Evolutionary conservation across 164 flowering plant genomes (phyloP), one percentile per base, ranked within the genome.

Genomic region (Chloranthus sessilifolius): DNA sequence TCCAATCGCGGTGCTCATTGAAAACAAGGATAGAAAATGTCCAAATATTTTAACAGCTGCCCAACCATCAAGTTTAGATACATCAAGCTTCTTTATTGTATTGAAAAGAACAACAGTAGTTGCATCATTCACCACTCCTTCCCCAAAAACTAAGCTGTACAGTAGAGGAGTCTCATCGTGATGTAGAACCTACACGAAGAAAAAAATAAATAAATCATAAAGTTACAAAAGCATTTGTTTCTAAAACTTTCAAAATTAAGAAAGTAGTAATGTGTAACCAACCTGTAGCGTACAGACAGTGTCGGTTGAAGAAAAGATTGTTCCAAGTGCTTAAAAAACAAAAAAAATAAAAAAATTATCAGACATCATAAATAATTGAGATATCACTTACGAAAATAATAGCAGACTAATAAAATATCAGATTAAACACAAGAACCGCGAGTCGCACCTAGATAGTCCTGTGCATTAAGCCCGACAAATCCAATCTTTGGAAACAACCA

Each of bases 121-220:
- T 36, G 99, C 99, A 70, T 92, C 99, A 68, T 92, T 92, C 48
- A 92, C 96, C 2, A 92, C 95, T 51, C 99, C 95, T 76, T 88
- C 99, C 26, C 96, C 99, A 68, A 92, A 92, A n/a, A 92, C 95
- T 35, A 92, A 59, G 72, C 99, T 88, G 76, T 86, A 88, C 2
- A 92, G 74, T 27, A 88, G 58, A 25, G 96, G 95, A 48, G 99
- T 92, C 54, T 85, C 96, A 30, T 92, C 95, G 74, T 88, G 95
- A 62, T 82, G 73, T 25, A 92, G 76, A 60, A 92, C 84, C 96
- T 92, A 45, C 26, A 56, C n/a, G 28, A 15, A 33, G 12, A 8
- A 54, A 31, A 40, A 27, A 29, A 28, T 7, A n/a, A 8, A 11
- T 19, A 4, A 50, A 4, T 30, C 9, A 4, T 11, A 33, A 21